Conservation (phyloP, 2,329 filamentous ascomycete species). For the Arthroderma sp. region DNA sequence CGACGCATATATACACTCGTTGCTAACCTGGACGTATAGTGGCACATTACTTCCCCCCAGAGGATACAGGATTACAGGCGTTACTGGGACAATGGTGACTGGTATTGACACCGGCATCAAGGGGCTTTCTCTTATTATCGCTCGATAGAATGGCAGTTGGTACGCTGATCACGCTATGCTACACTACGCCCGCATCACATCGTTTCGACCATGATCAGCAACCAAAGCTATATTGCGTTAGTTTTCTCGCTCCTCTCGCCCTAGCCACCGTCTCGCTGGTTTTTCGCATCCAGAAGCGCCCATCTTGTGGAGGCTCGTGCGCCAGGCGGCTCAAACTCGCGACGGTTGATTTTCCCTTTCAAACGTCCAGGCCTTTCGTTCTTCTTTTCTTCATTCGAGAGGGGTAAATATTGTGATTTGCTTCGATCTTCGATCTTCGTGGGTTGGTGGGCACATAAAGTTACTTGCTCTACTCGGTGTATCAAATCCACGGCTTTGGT, state of each 20-base stretch:
- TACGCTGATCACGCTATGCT: background rate
- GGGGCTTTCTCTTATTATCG: conserved; percentile 71
- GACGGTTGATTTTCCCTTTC: background rate
- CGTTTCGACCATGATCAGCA: background rate
- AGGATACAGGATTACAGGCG: conserved; percentile 77
- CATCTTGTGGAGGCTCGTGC: background rate
- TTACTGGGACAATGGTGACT: conserved; percentile 65
- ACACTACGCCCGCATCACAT: background rate
- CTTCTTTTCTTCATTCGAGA: too few relatives aligned
- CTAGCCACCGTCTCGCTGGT: too few relatives aligned
- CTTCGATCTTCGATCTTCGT: background rate
- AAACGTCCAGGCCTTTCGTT: too few relatives aligned
- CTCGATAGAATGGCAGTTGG: conserved; percentile 37
- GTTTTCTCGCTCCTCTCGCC: background rate
- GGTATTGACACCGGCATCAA: conserved; percentile 83
- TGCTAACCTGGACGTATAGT: conserved; percentile 37
- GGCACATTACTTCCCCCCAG: conserved; percentile 79
- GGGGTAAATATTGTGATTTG: background rate
- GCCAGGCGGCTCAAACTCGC: background rate
- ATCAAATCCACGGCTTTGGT: too few relatives aligned
- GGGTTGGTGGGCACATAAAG: background rate
- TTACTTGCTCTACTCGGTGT: too few relatives aligned
- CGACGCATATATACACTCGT: background rate
- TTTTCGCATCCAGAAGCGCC: too few relatives aligned
- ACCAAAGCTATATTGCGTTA: background rate